Evolutionary conservation across 352 stramenopile species (phyloP), one percentile per base, ranked within the genome.

Genomic region (Phytophthora pinifolia): DNA sequence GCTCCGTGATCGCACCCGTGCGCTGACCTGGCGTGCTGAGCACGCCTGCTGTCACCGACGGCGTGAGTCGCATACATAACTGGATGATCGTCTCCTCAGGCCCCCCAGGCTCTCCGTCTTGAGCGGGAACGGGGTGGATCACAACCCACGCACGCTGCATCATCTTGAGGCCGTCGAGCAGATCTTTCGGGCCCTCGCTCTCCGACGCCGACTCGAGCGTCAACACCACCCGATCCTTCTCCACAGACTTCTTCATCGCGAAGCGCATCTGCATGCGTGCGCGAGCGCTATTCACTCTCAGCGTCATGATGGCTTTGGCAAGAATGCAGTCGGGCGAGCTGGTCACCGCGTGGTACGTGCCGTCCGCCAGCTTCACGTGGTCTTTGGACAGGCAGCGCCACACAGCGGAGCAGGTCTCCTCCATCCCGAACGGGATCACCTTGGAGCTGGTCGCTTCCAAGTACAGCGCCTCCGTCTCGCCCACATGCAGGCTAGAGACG

Each of bases 31-130:
- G 46, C 3, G 43, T 47, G 38, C 45, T 39, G 8, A 68, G 41
- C n/a, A 64, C 43, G 3, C 30, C 22, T 12, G 54, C 42, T 25
- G 70, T 74, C 10, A 73, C 44, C 32, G 54, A 73, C n/a, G 74
- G 74, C 22, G 62, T 79, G 14, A 84, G 59, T 2, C 74, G 65
- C 59, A 84, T 81, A 29, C 68, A 84, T 1, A 84, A 43, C 48
- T 84, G 74, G 36, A 81, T 72, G 35, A 79, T 67, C 2, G 74
- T 79, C 17, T 71, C 62, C 10, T 72, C 56, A 5, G 35, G 50
- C 4, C 39, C 38, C 15, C 29, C 18, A 20, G 12, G 14, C 14
- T 61, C 35, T 14, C 48, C 46, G 1, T 34, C 22, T 51, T 52
- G 46, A 52, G 31, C 22, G 6, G 58, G 54, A 17, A 76, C 55